phyloP scores from a whole-genome alignment of 2,329 filamentous ascomycete genomes.

The Arthrinium puccinioides region DNA sequence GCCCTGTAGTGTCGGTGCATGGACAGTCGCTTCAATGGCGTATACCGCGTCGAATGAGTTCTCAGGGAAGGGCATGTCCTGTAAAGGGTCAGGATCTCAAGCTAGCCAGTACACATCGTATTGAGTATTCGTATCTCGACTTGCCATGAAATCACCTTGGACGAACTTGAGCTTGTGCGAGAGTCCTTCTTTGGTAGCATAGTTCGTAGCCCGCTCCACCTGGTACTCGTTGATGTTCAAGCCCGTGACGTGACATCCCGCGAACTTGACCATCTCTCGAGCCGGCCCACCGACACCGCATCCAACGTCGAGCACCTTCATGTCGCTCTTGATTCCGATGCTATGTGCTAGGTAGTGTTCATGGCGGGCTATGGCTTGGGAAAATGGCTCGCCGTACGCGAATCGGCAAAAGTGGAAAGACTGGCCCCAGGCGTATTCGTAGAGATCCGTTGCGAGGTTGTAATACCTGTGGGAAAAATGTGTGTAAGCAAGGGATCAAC shows the following conservation, averaged over 20 bases:
- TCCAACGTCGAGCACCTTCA: slow-evolving; percentile 67
- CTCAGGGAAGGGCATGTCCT: slow-evolving; percentile 68
- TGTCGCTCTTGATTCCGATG: slow-evolving; percentile 58
- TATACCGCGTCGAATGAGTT: slow-evolving; percentile 71
- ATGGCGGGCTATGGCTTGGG: slow-evolving; percentile 66
- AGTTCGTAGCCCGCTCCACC: slow-evolving; percentile 63
- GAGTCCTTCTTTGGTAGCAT: slow-evolving; percentile 60
- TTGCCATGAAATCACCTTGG: slow-evolving; percentile 71
- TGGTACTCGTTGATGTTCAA: slow-evolving; percentile 80
- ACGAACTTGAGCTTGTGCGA: slow-evolving; percentile 57
- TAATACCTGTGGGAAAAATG: slow-evolving; percentile 60
- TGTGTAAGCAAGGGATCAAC: slow-evolving; percentile 8
- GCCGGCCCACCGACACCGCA: slow-evolving; percentile 73
- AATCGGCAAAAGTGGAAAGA: slow-evolving; percentile 78
- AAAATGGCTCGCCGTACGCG: slow-evolving; percentile 61
- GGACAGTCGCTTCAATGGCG: slow-evolving; percentile 71
- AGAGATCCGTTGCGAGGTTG: slow-evolving; percentile 65
- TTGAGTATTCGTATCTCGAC: slow-evolving; percentile 3
- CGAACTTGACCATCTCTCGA: slow-evolving; percentile 67
- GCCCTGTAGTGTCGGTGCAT: slow-evolving; percentile 64
- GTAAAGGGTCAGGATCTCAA: neutral
- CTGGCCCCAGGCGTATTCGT: slow-evolving; percentile 70
- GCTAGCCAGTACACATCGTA: neutral
- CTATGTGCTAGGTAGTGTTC: slow-evolving; percentile 71
- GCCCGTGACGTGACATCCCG: slow-evolving; percentile 60